Percentiles rank a stretch among this genome's conserved stretches.
Evolutionary conservation across 257 asterid genomes (phyloP).

Genomic region (Capsicum rhomboideum): DNA sequence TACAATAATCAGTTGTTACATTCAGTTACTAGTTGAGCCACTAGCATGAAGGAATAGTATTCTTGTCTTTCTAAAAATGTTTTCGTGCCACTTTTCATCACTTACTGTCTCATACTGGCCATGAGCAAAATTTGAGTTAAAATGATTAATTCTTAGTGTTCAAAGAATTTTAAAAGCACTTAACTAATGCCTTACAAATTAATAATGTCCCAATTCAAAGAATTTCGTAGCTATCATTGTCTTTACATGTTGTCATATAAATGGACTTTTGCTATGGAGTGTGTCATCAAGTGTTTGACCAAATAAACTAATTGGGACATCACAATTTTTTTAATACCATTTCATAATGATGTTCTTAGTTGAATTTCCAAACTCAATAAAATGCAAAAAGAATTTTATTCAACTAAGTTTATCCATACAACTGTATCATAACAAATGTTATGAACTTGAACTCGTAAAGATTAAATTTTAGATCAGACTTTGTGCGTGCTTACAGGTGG

Average conservation of each 20-base stretch:
- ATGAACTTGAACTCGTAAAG: background rate
- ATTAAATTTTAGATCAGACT: background rate
- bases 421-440: background rate
- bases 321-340: background rate
- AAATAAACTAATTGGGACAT: background rate
- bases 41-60: background rate
- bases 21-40: background rate
- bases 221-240: background rate
- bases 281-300: background rate
- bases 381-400: background rate
- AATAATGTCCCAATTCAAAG: too few relatives aligned
- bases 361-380: too few relatives aligned
- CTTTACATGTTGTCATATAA: background rate
- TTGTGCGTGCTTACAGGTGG: slow-evolving; percentile 43
- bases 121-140: background rate
- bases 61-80: background rate
- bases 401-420: background rate
- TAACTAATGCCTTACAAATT: background rate
- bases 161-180: background rate
- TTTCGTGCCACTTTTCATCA: background rate
- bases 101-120: background rate
- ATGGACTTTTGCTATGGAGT: background rate
- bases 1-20: background rate
- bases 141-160: background rate
- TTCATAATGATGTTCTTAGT: too few relatives aligned